A percentile compares a stretch with the other conserved stretches of the same genome.
Conservation (phyloP, 495 filamentous ascomycete genomes). For the Filosporella fistucella region DNA sequence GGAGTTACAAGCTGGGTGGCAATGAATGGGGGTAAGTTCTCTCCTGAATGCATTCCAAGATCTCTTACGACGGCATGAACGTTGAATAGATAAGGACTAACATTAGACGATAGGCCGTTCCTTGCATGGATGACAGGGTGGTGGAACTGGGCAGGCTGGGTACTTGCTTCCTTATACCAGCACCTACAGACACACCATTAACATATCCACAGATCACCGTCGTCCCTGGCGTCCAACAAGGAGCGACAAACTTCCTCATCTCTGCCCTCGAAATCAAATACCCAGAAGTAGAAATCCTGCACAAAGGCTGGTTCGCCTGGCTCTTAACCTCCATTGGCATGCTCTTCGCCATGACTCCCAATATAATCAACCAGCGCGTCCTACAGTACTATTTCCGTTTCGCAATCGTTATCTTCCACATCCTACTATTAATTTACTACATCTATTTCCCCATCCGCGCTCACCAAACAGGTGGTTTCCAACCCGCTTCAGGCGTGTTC, state of each 20-base stretch:
- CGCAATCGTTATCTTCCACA: constrained; percentile 23
- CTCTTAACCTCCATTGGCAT: constrained; percentile 27
- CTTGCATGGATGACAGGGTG: constrained; percentile 31
- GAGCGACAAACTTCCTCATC: constrained; percentile 30
- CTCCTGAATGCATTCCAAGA: background rate
- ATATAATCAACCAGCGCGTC: constrained; percentile 25
- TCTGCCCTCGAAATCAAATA: constrained; percentile 29
- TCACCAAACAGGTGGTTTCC: constrained; percentile 17
- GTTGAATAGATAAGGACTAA: too few species aligned
- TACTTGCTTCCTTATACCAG: too few species aligned
- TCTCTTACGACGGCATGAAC: background rate
- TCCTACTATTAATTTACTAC: constrained; percentile 23
- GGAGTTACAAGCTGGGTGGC: constrained; percentile 27
- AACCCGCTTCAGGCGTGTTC: constrained; percentile 21
- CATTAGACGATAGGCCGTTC: constrained; percentile 24
- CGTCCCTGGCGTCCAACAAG: constrained; percentile 27
- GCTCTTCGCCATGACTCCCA: constrained; percentile 27
- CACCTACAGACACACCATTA: background rate
- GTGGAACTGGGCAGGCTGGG: constrained; percentile 30
- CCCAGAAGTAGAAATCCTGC: constrained; percentile 23
- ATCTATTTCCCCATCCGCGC: constrained; percentile 26
- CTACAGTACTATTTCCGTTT: constrained; percentile 25
- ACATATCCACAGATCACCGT: constrained; percentile 13
- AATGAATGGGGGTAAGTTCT: constrained; percentile 26
- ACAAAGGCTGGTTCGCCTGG: constrained; percentile 30